These are phyloP conservation scores for Cercospora nicotianae DNA, from an alignment of 2,329 filamentous ascomycete species.

Conservation along the genomic window DNA sequence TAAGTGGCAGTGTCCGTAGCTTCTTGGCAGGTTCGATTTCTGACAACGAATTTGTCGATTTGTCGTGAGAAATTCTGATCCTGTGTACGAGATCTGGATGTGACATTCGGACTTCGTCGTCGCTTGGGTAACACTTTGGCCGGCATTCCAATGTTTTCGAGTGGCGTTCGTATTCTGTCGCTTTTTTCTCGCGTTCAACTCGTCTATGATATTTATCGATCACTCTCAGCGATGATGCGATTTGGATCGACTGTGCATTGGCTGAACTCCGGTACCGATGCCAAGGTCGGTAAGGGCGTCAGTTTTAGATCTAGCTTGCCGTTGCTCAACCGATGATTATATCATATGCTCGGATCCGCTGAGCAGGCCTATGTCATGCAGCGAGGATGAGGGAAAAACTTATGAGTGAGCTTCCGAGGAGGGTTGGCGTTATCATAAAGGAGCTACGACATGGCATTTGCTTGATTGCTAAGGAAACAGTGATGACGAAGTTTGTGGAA, in stretches of 20 bases:
- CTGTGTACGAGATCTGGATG: background rate
- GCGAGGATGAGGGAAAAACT: background rate
- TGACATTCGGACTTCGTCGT: background rate
- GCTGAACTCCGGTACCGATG: background rate
- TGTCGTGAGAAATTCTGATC: background rate
- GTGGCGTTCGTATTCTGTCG: background rate
- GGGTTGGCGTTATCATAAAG: background rate
- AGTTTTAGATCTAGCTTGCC: background rate
- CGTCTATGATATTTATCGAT: background rate
- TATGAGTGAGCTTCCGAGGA: background rate
- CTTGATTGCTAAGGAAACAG: slow-evolving; percentile 2
- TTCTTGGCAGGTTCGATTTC: background rate
- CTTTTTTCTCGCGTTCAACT: background rate
- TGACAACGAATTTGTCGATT: background rate
- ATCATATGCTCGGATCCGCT: background rate
- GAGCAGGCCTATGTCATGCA: background rate
- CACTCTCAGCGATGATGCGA: background rate
- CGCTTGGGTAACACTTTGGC: background rate
- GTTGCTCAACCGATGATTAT: background rate
- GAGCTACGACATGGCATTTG: background rate
- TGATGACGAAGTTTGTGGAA: background rate
- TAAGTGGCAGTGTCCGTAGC: background rate
- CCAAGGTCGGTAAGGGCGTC: background rate
- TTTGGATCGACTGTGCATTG: slow-evolving; percentile 3
- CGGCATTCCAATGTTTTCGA: background rate